Evolutionary conservation across 495 filamentous ascomycete species (phyloP), one percentile per base, ranked within the genome.

Genomic region (Achaetomiella virescens): DNA sequence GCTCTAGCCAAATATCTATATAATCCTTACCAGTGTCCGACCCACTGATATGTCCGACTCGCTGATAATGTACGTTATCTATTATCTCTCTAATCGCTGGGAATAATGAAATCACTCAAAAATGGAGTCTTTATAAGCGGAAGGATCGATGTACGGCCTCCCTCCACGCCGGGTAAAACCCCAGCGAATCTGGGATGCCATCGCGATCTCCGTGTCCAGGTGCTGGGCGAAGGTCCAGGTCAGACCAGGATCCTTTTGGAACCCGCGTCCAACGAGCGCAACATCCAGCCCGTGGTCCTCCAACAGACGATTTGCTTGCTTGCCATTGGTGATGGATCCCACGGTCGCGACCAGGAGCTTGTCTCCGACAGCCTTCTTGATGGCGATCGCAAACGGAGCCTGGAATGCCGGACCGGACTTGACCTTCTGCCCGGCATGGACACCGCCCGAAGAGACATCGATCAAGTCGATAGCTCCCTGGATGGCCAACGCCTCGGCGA

Each of bases 231-330:
- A 88, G 0, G 71, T 60, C 79, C 84, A 87, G 47, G 86, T 83
- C 24, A 88, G 63, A 0, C 79, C 79, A 0, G 85, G 84, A 61
- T 89, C 82, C 71, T 84, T 86, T 65, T 84, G 84, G 68, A 89
- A 90, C 51, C 72, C 72, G 6, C 87, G 69, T 0, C 84, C 87
- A 11, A 78, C 78, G 12, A 83, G 67, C 2, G 78, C 77, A 17
- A 84, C 65, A 63, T 89, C 86, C 15, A 88, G 57, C 10, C 24
- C 54, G n/a, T 48, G 54, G 17, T 55, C 56, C 56, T 80, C 74
- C 18, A 87, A 61, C 22, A 73, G 40, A 27, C 74, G 54, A 33
- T 85, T 75, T 4, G 85, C 85, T 57, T 80, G 69, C 33, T 71
- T 63, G 0, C 75, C 85, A 17, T 66, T 75, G 27, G 74, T 81